phyloP scores from a whole-genome alignment of 2,329 filamentous ascomycete genomes.

The Aspergillus aculeatinus region DNA sequence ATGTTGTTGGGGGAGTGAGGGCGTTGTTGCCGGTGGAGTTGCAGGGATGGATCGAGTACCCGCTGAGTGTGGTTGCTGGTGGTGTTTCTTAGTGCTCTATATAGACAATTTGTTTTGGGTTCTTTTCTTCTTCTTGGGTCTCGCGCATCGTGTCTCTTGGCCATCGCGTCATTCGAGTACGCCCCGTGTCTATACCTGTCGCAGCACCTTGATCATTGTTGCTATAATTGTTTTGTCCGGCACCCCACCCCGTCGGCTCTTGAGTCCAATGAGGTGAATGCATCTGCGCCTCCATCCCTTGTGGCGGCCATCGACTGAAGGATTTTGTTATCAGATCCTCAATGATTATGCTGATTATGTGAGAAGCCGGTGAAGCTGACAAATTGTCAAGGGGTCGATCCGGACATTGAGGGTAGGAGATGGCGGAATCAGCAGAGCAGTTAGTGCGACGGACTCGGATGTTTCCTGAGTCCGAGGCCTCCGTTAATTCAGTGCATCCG shows the following conservation, averaged over 20 bases:
- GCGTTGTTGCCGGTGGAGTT: constrained; percentile 19
- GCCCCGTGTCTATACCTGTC: too few relatives aligned
- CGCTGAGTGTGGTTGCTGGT: constrained; percentile 12
- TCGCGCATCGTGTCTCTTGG: too few relatives aligned
- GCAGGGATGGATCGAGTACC: constrained; percentile 30
- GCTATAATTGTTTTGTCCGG: too few relatives aligned
- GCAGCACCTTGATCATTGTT: too few relatives aligned
- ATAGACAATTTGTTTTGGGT: neutral
- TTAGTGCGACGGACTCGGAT: too few relatives aligned
- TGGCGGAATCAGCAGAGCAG: too few relatives aligned
- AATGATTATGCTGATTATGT: neutral
- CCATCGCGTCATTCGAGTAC: too few relatives aligned
- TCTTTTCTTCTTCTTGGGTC: too few relatives aligned
- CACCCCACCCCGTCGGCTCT: neutral
- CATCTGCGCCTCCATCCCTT: neutral
- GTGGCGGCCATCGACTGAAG: neutral
- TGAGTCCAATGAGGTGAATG: neutral
- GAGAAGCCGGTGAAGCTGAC: neutral
- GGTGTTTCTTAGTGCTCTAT: neutral
- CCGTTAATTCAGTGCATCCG: too few relatives aligned
- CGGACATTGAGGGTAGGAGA: too few relatives aligned
- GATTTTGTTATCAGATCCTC: too few relatives aligned
- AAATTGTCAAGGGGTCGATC: neutral
- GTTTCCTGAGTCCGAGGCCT: too few relatives aligned
- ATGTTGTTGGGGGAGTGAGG: constrained; percentile 32